phyloP scores from a whole-genome alignment of 257 asterid genomes.

The Nemophila menziesii region DNA sequence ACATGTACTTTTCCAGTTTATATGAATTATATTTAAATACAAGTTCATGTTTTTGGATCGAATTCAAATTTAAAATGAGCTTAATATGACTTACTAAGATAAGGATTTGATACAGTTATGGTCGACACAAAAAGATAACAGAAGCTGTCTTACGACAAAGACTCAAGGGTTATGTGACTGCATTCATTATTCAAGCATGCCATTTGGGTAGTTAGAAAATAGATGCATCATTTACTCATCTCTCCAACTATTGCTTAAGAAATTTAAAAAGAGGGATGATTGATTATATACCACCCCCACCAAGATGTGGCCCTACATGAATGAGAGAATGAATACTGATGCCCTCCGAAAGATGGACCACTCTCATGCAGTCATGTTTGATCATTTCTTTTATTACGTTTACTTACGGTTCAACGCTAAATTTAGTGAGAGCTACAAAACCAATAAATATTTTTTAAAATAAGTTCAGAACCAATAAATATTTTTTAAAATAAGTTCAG shows the following conservation, averaged over 20 bases:
- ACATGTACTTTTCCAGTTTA: too few relatives aligned
- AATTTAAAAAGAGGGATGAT: too few relatives aligned
- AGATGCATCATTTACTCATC: neutral
- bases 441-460: too few relatives aligned
- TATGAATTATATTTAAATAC: too few relatives aligned
- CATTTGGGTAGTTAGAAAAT: neutral
- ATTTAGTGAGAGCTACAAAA: too few relatives aligned
- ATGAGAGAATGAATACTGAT: neutral
- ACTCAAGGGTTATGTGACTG: constrained; percentile 13
- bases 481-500: too few relatives aligned
- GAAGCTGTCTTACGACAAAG: neutral
- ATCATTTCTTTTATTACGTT: neutral
- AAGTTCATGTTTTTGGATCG: too few relatives aligned
- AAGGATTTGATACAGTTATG: constrained; percentile 9
- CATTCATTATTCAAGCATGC: neutral
- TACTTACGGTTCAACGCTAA: too few relatives aligned
- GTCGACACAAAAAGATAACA: constrained; percentile 1
- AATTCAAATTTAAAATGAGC: too few relatives aligned
- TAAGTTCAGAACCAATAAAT: too few relatives aligned
- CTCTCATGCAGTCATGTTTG: neutral
- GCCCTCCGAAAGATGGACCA: neutral
- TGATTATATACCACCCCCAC: too few relatives aligned
- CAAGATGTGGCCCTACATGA: neutral
- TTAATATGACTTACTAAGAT: neutral
- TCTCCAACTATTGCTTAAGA: neutral